Percentiles rank a stretch among this genome's conserved stretches.
phyloP scores from a whole-genome alignment of 306 rosid species.

The Quercus engelmannii region DNA sequence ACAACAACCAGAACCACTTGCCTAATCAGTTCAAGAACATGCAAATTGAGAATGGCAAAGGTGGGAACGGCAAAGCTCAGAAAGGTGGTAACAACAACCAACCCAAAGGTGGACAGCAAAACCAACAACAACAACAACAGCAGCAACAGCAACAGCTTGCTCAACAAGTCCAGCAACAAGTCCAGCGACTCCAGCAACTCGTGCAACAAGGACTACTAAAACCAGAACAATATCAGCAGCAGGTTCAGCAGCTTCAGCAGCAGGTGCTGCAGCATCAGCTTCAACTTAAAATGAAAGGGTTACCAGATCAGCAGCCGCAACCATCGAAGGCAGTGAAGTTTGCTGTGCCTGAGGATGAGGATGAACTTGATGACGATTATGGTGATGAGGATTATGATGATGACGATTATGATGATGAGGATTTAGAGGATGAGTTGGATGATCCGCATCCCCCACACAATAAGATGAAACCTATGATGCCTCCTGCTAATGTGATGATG shows the following conservation, averaged over 20 bases:
- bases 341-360: conserved; percentile 43
- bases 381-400: conserved; percentile 26
- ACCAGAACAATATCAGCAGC: no score
- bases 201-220: conserved; percentile 19
- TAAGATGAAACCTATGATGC: conserved; percentile 44
- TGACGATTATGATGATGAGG: conserved; percentile 30
- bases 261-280: no score
- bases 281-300: no score
- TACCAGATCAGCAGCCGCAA: no score
- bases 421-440: conserved; percentile 54
- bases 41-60: conserved; percentile 52
- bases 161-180: neutral
- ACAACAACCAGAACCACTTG: conserved; percentile 36
- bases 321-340: conserved; percentile 52
- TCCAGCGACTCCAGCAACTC: conserved; percentile 30
- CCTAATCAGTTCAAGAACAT: conserved; percentile 62
- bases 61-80: conserved; percentile 29
- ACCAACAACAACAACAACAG: conserved; percentile 15
- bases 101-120: conserved; percentile 40
- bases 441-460: conserved; percentile 26
- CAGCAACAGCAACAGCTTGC: conserved; percentile 22
- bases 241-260: no score
- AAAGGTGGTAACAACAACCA: conserved; percentile 50
- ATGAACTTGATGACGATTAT: conserved; percentile 5
- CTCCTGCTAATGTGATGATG: conserved; percentile 35